Conservation (phyloP, 345 rosid genomes). For the Eucalyptus regnans region DNA sequence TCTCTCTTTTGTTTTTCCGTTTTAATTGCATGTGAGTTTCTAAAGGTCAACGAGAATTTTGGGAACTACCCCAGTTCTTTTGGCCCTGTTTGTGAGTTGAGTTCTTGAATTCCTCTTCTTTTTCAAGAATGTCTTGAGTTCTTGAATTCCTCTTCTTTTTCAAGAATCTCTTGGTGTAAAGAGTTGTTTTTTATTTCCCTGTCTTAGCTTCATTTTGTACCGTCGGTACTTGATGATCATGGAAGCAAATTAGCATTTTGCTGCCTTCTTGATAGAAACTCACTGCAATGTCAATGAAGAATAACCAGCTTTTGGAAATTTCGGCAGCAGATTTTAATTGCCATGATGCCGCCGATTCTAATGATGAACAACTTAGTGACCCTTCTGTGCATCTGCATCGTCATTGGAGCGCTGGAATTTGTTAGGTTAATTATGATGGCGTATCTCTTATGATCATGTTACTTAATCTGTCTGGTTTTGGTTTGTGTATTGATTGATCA, state of each 20-base stretch:
- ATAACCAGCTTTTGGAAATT: background rate
- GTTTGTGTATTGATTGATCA: constrained; percentile 24
- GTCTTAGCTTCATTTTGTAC: background rate
- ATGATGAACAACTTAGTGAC: background rate
- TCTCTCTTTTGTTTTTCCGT: background rate
- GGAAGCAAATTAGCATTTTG: background rate
- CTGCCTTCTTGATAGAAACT: background rate
- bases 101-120: no score
- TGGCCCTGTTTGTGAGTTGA: background rate
- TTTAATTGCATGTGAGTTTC: background rate
- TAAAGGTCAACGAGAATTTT: background rate
- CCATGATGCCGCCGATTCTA: background rate
- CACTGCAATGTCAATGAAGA: background rate
- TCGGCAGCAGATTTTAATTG: background rate
- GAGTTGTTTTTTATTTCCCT: background rate
- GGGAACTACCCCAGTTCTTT: background rate
- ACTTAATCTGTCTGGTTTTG: background rate
- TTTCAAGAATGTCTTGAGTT: background rate
- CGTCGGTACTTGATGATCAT: background rate
- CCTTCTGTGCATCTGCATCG: background rate
- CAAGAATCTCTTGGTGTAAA: background rate
- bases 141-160: no score
- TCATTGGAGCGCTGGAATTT: background rate
- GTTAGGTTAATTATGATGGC: background rate
- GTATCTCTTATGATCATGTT: background rate